Evolutionary conservation across 805 yeast genomes (phyloP).

Genomic region (Saccharomyces kudriavzevii): DNA sequence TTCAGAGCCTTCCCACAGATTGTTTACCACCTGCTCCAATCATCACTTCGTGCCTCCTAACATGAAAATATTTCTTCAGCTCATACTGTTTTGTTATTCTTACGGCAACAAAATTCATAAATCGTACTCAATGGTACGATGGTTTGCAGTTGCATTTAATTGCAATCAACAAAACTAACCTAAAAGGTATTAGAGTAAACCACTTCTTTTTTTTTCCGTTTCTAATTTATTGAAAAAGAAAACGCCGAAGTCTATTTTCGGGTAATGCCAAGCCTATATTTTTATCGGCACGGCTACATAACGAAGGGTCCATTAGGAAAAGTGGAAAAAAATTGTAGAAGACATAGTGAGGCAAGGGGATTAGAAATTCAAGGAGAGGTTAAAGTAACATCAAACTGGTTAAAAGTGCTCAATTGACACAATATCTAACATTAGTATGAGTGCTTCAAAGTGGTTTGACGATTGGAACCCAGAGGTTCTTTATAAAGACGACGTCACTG

Average conservation of each 20-base stretch:
- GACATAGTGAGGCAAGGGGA: not conserved
- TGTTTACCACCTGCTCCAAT: no score
- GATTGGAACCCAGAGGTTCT: constrained; percentile 20
- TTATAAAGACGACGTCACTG: constrained; percentile 14
- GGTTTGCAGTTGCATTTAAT: not conserved
- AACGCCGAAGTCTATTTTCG: not conserved
- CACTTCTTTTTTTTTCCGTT: not conserved
- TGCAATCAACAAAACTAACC: not conserved
- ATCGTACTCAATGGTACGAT: not conserved
- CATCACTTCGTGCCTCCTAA: not conserved
- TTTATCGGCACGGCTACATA: not conserved
- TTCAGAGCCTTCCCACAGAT: no score
- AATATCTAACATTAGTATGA: not conserved
- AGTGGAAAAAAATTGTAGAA: not conserved
- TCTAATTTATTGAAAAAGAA: not conserved
- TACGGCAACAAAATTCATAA: no score
- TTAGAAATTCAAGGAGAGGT: not conserved
- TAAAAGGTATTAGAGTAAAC: not conserved
- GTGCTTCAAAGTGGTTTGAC: constrained; percentile 15
- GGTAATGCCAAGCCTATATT: not conserved
- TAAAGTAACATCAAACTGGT: not conserved
- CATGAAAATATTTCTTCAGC: not conserved
- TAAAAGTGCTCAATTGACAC: not conserved
- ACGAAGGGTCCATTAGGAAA: not conserved
- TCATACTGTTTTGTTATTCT: no score